Evolutionary conservation across 805 yeast species (phyloP), one percentile per base, ranked within the genome.

Genomic region (Candida suzukii): DNA sequence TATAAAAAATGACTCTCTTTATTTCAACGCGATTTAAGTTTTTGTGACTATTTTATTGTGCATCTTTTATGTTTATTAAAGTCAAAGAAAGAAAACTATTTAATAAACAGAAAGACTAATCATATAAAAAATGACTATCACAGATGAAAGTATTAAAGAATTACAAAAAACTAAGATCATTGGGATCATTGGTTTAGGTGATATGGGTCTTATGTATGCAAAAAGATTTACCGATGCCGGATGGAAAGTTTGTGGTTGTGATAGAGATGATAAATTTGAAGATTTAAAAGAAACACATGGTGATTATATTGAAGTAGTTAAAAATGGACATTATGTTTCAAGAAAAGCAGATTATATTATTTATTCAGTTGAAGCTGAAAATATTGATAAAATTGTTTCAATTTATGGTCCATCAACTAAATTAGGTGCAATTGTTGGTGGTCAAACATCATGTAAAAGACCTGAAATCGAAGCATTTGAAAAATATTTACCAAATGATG

Each of bases 151-250:
- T 22, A 49, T 56, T 4, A 41, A 43, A 18, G 31, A 43, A 21
- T 44, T 51, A 20, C 45, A 60, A 26, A 35, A 41, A 13, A 47
- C 67, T 18, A 83, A 82, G 56, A 69, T 68, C 18, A 74, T 93
- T 36, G 99, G 99, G 2, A 84, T 93, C 48, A 90, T 93, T 45
- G 99, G 99, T 3, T 73, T 91, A 28, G 99, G 99, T 25, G 98
- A 91, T 60, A 93, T 93, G 99, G 99, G 99, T 8, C 66, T 76
- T 29, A 64, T 93, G 52, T 93, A 93, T 56, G 97, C 98, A 42
- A 68, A 72, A 18, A 64, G 82, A 41, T 81, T 93, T 53, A 70
- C 86, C 24, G 71, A 73, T 40, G 90, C 88, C 2, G 97, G 97
- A 2, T 88, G 96, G 95, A 73, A 58, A 51, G 96, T 88, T 2